Conservation (phyloP, 139 green algal genomes). For the Chlamydomonas sp. region DNA sequence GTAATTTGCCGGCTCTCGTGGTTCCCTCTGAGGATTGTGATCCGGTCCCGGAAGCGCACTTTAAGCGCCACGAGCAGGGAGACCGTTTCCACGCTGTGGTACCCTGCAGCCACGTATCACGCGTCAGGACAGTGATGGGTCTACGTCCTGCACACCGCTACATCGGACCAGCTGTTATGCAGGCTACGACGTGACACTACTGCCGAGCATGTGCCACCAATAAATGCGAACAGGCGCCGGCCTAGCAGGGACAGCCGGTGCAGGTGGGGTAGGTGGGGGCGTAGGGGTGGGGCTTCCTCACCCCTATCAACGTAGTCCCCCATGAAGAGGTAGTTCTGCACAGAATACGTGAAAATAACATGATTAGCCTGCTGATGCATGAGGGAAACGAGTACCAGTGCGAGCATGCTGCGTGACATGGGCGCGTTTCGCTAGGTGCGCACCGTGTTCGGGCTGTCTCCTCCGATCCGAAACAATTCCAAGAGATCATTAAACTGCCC, state of each 20-base stretch:
- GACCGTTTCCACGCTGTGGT: conserved; percentile 98
- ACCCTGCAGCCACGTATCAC: conserved; percentile 47
- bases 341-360: not conserved
- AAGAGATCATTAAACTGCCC: conserved; percentile 98
- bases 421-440: not conserved
- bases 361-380: not conserved
- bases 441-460: conserved; percentile 92
- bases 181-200: too few species aligned
- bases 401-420: too few species aligned
- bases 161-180: not conserved
- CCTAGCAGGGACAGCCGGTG: too few species aligned
- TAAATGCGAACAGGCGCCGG: too few species aligned
- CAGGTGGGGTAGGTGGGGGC: too few species aligned
- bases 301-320: conserved; percentile 99
- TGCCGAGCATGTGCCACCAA: too few species aligned
- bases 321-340: conserved; percentile 98
- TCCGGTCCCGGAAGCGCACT: conserved; percentile 92
- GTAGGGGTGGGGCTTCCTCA: not conserved
- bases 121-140: not conserved
- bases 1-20: conserved; percentile 99
- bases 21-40: conserved; percentile 98
- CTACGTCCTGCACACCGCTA: too few species aligned
- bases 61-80: conserved; percentile 92
- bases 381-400: too few species aligned
- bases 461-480: conserved; percentile 95